Evolutionary conservation across 495 filamentous ascomycete species (phyloP).

Genomic region (Lineolata rhizophorae): DNA sequence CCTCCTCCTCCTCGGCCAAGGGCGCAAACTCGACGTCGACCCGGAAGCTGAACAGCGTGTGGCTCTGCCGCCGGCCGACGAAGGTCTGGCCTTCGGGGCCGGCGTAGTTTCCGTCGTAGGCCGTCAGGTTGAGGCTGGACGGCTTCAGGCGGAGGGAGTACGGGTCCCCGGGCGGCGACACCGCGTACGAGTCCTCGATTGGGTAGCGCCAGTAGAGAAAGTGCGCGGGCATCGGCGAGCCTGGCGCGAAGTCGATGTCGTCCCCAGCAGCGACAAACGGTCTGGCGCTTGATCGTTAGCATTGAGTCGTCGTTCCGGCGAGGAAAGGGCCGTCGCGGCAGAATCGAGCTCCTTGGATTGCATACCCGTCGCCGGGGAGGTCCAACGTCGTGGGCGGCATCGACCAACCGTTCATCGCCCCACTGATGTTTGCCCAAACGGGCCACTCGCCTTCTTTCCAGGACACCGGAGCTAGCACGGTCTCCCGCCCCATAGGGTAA

Average conservation of each 20-base stretch:
- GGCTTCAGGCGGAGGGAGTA: slow-evolving; percentile 21
- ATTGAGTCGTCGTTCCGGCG: too few species aligned
- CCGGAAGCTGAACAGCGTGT: slow-evolving; percentile 26
- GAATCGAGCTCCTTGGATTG: too few species aligned
- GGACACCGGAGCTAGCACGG: slow-evolving; percentile 27
- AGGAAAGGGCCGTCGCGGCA: too few species aligned
- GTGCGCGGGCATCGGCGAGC: slow-evolving; percentile 19
- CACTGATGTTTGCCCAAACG: slow-evolving; percentile 21
- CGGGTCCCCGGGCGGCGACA: slow-evolving; percentile 18
- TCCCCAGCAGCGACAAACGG: slow-evolving; percentile 21
- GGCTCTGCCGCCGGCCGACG: slow-evolving; percentile 24
- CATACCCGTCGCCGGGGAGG: slow-evolving; percentile 14
- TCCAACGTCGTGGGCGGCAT: slow-evolving; percentile 14
- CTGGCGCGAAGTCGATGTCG: slow-evolving; percentile 18
- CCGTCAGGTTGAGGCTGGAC: slow-evolving; percentile 26
- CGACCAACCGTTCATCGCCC: slow-evolving; percentile 19
- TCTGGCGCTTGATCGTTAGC: too few species aligned
- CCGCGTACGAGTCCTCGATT: slow-evolving; percentile 15
- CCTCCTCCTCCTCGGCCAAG: slow-evolving; percentile 9
- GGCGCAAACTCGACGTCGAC: slow-evolving; percentile 23
- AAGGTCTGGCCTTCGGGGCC: slow-evolving; percentile 22
- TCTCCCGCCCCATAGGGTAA: slow-evolving; percentile 39
- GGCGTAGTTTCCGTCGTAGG: slow-evolving; percentile 5
- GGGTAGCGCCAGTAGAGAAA: slow-evolving; percentile 29
- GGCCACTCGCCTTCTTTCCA: slow-evolving; percentile 27